These are phyloP conservation scores for Vararia minispora DNA, from an alignment of 768 basidiomycete species.

Conservation along the genomic window DNA sequence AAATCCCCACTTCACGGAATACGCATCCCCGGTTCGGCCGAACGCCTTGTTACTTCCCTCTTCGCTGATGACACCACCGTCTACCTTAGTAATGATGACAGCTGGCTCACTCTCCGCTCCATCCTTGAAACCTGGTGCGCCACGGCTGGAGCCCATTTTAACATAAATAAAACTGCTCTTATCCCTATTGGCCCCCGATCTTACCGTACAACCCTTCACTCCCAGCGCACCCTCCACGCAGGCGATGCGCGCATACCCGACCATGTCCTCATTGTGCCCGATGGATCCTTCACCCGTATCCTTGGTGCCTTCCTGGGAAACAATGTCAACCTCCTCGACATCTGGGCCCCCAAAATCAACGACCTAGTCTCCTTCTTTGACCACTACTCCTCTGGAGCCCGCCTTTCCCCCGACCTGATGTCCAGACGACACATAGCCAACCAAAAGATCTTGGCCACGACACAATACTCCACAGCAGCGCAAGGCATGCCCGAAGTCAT, in stretches of 20 bases:
- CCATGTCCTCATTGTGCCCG: too few relatives aligned
- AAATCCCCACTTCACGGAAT: slow-evolving; percentile 10
- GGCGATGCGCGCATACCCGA: too few relatives aligned
- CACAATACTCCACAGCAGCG: slow-evolving; percentile 12
- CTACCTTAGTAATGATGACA: slow-evolving; percentile 11
- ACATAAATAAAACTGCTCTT: slow-evolving; percentile 12
- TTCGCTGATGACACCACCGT: slow-evolving; percentile 19
- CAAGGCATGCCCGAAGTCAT: slow-evolving; percentile 15
- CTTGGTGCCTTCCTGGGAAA: too few relatives aligned
- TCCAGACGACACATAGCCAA: slow-evolving; percentile 5
- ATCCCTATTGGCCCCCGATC: too few relatives aligned
- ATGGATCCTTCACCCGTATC: too few relatives aligned
- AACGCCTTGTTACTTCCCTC: slow-evolving; percentile 8
- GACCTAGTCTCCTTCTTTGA: too few relatives aligned
- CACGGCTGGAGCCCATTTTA: slow-evolving; percentile 15
- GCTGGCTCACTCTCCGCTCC: background rate
- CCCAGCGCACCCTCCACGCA: slow-evolving; percentile 1
- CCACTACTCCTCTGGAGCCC: too few relatives aligned
- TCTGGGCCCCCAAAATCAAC: too few relatives aligned
- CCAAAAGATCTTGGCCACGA: slow-evolving; percentile 13
- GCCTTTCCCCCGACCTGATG: background rate
- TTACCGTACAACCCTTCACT: background rate
- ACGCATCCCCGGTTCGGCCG: slow-evolving; percentile 4
- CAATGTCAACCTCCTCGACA: too few relatives aligned
- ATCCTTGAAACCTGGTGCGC: slow-evolving; percentile 15